Base-by-base conservation (phyloP, 768 basidiomycete genomes). In the Mycena crocata region DNA sequence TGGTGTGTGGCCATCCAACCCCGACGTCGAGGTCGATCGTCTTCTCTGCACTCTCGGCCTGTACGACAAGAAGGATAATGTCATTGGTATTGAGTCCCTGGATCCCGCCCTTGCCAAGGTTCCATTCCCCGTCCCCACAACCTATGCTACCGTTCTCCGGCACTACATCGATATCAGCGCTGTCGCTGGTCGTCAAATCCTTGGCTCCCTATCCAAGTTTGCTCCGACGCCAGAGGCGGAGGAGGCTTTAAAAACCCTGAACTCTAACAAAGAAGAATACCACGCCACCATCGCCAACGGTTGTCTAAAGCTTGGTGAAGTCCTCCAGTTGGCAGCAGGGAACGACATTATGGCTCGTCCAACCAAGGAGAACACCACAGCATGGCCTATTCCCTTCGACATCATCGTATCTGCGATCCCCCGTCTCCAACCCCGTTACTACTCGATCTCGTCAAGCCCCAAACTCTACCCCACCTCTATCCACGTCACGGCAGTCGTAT, bases 91-190 rank as follows among this genome's bases (percentile, higher is more conserved):
- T 64, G 95, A 96, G 75, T 97, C 95, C n/a, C 89, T 99, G 64
- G 97, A 99, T 75, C 97, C 98, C 23, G 95, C 96, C 19, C 86
- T 99, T 32, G 97, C 97, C 63, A 99, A 99, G 80, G 96, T 99
- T 62, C 97, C 97, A 21, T 99, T 99, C 91, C 97, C 98, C 15
- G 93, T 96, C 23, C 97, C 97, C 1, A 96, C 96, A 2, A 98
- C 96, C 10, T 98, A 98, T 73, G 88, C 85, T 65, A 92, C 95
- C 51, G 95, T 98, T 68, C 89, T 99, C 67, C 90, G 96, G 39
- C 93, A 99, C 82, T 99, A 99, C 79, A 91, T 99, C 77, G 97
- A 99, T 75, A 95, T 99, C 76, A 95, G 92, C 72, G 94, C 96
- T 40, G 90, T 96, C 59, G 95, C 93, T 21, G 95, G 95, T 79